Base-by-base conservation (phyloP, 2,329 filamentous ascomycete species). In the Monilinia fructigena region DNA sequence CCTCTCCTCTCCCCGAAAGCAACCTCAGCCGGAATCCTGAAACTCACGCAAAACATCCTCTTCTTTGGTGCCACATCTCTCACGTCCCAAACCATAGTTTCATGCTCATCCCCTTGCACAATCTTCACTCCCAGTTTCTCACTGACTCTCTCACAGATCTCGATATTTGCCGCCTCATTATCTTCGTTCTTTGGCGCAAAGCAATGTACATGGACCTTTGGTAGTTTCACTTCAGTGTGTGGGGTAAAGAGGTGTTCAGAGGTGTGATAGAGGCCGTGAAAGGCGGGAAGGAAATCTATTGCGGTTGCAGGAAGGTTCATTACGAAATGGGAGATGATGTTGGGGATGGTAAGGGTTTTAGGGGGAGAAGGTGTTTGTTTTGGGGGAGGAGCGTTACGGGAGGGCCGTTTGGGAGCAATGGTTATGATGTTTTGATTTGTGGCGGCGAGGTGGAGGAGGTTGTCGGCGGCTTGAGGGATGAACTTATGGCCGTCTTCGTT, bases 221-320 rank as follows among this genome's bases (percentile, higher is more conserved):
- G 95, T 58, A 98, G 81, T 68, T 82, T 82, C 14, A 81, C 81
- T 11, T 77, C 76, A 0, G 86, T 89, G 67, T 85, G 77, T 1
- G 88, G 86, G 38, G 79, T 48, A 72, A 94, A 93, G 1, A 92
- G 81, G 1, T 77, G 69, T 76, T 93, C 87, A 31, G 86, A 82
- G 3, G 87, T 87, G n/a, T 85, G 80, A 76, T 97, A 98, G 20
- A 97, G 78, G 5, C 95, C 94, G 26, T 87, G 85, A 81, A 93
- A 96, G 81, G 74, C 75, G 65, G 82, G 81, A 28, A 97, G 83
- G 76, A 99, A 99, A 67, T 90, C 88, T 68, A 95, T 89, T 0
- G 95, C 94, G 0, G 88, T 90, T 1, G 93, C 95, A 0, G 95
- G 95, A 20, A 99, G 88, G 79, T 99, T 99, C 92, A 99, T 97